A percentile compares a stretch with the other conserved stretches of the same genome.
Evolutionary conservation across 75 land plant species (phyloP).

Genomic region (Adiantum capillusveneris): DNA sequence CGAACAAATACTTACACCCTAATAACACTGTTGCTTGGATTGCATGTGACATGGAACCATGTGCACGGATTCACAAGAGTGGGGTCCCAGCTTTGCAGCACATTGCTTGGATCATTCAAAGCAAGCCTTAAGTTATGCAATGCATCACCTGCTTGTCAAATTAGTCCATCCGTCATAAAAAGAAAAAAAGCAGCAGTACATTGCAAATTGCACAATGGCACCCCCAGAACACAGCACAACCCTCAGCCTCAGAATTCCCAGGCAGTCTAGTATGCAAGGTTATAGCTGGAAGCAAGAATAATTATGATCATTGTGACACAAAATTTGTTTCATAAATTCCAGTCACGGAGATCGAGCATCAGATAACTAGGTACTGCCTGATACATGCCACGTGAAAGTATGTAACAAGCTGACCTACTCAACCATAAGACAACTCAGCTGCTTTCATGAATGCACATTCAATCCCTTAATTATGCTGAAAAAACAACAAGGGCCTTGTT

Average conservation of each 20-base stretch:
- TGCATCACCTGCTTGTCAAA: conserved; percentile 68
- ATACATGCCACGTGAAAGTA: no score
- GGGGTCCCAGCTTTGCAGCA: conserved; percentile 98
- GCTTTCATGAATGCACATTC: no score
- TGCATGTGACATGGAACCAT: conserved; percentile 97
- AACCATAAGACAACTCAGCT: no score
- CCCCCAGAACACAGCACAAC: no score
- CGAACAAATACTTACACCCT: conserved; percentile 73
- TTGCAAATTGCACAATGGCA: background rate
- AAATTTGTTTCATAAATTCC: background rate
- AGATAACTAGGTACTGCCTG: no score
- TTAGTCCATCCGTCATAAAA: background rate
- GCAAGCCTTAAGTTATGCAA: conserved; percentile 50
- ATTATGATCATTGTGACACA: background rate
- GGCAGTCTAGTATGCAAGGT: background rate
- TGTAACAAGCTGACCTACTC: no score
- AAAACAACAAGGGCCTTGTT: no score
- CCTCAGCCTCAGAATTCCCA: no score
- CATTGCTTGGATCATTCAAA: conserved; percentile 72
- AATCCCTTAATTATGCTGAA: no score
- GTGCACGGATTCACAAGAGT: conserved; percentile 98
- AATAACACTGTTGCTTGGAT: conserved; percentile 71
- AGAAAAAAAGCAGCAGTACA: background rate
- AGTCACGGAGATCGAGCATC: no score
- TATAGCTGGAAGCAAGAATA: background rate